These are phyloP conservation scores for Hypomyces perniciosus DNA, from an alignment of 2,329 filamentous ascomycete species.

Conservation along the genomic window DNA sequence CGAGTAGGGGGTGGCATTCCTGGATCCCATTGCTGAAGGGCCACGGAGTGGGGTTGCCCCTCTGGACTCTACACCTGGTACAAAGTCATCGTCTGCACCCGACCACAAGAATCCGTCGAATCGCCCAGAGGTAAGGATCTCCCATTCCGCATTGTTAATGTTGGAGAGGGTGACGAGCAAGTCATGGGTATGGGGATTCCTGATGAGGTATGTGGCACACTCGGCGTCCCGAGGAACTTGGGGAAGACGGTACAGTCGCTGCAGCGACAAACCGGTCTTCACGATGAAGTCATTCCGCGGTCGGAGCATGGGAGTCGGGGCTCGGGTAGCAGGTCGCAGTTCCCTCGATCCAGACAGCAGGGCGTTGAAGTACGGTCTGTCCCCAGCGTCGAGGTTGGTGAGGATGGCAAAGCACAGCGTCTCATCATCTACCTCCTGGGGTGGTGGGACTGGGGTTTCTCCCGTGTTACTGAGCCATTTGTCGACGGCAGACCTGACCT, in stretches of 20 bases:
- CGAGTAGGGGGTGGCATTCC: conserved; percentile 43
- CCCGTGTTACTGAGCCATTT: conserved; percentile 81
- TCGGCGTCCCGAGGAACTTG: conserved; percentile 77
- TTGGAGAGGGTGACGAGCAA: conserved; percentile 81
- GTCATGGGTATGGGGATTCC: conserved; percentile 75
- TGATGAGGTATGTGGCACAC: conserved; percentile 77
- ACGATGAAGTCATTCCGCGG: conserved; percentile 67
- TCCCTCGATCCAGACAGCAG: conserved; percentile 59
- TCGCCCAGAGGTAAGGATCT: conserved; percentile 85
- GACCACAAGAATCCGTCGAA: conserved; percentile 97
- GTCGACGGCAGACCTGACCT: conserved; percentile 86
- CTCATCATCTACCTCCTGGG: conserved; percentile 88
- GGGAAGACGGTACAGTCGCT: conserved; percentile 74
- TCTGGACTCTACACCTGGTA: conserved; percentile 42
- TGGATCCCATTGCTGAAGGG: conserved; percentile 37
- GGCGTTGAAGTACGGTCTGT: conserved; percentile 77
- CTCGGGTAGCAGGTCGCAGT: conserved; percentile 50
- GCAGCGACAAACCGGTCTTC: conserved; percentile 70
- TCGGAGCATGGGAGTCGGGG: conserved; percentile 63
- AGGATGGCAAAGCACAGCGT: conserved; percentile 90
- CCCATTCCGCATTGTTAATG: conserved; percentile 91
- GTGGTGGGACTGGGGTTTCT: conserved; percentile 65
- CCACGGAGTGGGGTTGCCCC: conserved; percentile 48
- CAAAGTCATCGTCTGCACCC: conserved; percentile 64
- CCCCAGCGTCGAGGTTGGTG: conserved; percentile 71